Evolutionary conservation across 148 eudicot genomes (phyloP).

Genomic region (Dianthus caryophyllus): DNA sequence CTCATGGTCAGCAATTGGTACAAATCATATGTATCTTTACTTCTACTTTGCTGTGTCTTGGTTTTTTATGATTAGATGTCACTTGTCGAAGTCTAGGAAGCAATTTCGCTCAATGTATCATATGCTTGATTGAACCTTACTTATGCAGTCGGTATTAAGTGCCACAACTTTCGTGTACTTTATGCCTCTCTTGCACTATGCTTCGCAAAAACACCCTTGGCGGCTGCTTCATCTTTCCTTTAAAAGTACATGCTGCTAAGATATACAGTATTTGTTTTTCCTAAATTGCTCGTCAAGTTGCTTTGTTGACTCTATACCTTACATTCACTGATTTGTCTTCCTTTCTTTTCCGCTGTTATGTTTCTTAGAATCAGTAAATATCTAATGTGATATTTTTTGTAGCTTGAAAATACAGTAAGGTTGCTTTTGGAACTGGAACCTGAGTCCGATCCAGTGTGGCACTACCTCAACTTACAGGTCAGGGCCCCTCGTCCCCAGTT

Average conservation of each 20-base stretch:
- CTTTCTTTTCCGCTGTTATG: background rate
- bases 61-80: background rate
- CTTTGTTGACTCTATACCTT: background rate
- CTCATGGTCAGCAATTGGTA: background rate
- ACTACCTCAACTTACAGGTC: constrained; percentile 90
- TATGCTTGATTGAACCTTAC: background rate
- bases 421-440: constrained; percentile 96
- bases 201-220: background rate
- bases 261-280: background rate
- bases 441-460: constrained; percentile 96
- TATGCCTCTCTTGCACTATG: too few species aligned
- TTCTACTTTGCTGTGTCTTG: background rate
- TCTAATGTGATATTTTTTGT: constrained; percentile 26
- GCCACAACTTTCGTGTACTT: background rate
- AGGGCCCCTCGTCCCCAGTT: constrained; percentile 18
- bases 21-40: background rate
- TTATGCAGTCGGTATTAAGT: background rate
- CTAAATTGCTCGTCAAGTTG: background rate
- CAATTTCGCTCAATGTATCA: background rate
- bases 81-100: background rate
- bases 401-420: constrained; percentile 96
- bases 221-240: background rate
- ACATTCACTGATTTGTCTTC: background rate
- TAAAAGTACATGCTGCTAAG: background rate
- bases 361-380: background rate